These are phyloP conservation scores for Spergularia bocconei DNA, from an alignment of 148 eudicot species.

Conservation along the genomic window DNA sequence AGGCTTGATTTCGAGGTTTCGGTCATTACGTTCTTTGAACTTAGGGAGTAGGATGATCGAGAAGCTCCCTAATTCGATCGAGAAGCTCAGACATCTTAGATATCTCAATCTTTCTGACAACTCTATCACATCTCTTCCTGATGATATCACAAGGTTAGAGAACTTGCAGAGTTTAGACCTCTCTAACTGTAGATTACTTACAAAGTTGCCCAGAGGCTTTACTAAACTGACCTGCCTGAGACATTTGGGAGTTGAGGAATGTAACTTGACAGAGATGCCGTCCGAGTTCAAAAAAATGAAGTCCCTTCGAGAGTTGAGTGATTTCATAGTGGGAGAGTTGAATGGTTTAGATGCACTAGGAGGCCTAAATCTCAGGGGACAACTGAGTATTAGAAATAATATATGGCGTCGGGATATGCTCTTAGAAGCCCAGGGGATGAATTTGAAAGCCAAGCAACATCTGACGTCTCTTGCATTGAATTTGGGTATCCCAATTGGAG, in stretches of 20 bases:
- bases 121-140: not conserved
- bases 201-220: conserved; percentile 16
- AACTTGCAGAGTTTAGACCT: conserved; percentile 17
- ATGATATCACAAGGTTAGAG: conserved; percentile 3
- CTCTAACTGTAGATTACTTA: not conserved
- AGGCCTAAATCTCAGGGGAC: not conserved
- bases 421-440: not conserved
- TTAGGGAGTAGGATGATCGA: not conserved
- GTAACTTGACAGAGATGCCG: not conserved
- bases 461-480: not conserved
- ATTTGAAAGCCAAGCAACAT: not conserved
- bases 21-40: not conserved
- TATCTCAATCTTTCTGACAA: not conserved
- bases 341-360: not conserved
- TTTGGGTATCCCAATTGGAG: not conserved
- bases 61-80: not conserved
- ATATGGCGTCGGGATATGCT: not conserved
- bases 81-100: conserved; percentile 17
- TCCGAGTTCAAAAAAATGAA: not conserved
- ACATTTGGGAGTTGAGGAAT: not conserved
- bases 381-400: not conserved
- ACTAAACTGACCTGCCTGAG: conserved; percentile 19
- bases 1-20: not conserved
- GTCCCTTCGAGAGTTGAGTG: not conserved
- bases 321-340: not conserved